A percentile compares a stretch with the other conserved stretches of the same genome.
These are phyloP conservation scores for Jatropha podagrica DNA, from an alignment of 441 rosid species.

Conservation along the genomic window DNA sequence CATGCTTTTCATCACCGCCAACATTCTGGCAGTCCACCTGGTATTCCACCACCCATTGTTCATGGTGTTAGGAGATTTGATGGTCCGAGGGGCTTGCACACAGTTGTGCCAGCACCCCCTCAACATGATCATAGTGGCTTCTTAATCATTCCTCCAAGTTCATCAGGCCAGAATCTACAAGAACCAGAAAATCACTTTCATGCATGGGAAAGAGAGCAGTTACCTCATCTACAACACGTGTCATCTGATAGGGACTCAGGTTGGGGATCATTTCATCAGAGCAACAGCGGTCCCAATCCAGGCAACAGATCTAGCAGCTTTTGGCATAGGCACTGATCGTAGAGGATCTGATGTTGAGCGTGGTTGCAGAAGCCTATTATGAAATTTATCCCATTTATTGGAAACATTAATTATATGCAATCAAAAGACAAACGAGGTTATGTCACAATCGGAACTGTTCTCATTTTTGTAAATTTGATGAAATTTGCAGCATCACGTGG, in stretches of 20 bases:
- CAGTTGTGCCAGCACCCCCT: constrained; percentile 28
- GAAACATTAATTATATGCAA: constrained; percentile 9
- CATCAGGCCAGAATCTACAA: constrained; percentile 34
- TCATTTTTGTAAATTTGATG: constrained; percentile 16
- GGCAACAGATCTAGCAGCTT: constrained; percentile 37
- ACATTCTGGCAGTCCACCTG: constrained; percentile 34
- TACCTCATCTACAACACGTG: constrained; percentile 35
- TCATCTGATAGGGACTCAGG: constrained; percentile 31
- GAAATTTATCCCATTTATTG: constrained; percentile 7
- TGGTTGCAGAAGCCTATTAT: not conserved
- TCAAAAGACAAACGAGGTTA: not conserved
- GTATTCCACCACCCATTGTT: constrained; percentile 31
- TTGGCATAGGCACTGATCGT: constrained; percentile 37
- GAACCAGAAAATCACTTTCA: constrained; percentile 40
- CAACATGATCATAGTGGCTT: constrained; percentile 38
- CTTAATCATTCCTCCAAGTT: constrained; percentile 38
- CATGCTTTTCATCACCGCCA: constrained; percentile 53
- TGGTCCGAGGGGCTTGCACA: constrained; percentile 36
- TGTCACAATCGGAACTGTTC: constrained; percentile 17
- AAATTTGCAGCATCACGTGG: not conserved
- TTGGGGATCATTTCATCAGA: constrained; percentile 39
- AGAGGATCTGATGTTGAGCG: constrained; percentile 20
- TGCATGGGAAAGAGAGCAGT: constrained; percentile 43
- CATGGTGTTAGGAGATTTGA: constrained; percentile 43
- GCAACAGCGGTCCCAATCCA: constrained; percentile 26